phyloP scores from a whole-genome alignment of 495 filamentous ascomycete genomes.

The Niebla homalea region DNA sequence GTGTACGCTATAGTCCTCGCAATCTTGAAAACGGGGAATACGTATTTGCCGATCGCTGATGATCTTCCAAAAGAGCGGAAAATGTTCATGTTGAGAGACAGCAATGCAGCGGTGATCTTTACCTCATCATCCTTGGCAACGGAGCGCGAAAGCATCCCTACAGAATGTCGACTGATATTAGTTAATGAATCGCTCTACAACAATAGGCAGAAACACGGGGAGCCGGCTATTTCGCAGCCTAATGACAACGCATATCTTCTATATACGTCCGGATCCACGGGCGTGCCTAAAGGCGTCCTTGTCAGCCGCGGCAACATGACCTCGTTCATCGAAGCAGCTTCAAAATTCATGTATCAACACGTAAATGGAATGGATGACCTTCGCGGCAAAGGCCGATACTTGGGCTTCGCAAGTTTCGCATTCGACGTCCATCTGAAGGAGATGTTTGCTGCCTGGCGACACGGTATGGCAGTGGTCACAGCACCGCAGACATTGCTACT shows the following conservation, averaged over 20 bases:
- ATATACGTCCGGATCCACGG: conserved; percentile 36
- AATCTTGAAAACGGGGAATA: conserved; percentile 47
- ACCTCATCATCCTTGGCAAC: conserved; percentile 15
- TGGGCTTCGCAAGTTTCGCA: conserved; percentile 24
- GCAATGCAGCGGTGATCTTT: conserved; percentile 21
- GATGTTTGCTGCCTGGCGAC: conserved; percentile 28
- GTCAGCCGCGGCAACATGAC: conserved; percentile 31
- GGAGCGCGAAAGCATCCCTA: conserved; percentile 18
- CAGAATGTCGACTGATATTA: conserved; percentile 14
- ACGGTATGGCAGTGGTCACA: conserved; percentile 25
- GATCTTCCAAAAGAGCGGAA: conserved; percentile 31
- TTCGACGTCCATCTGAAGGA: conserved; percentile 28
- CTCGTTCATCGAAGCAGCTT: conserved; percentile 31
- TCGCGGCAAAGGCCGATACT: conserved; percentile 23
- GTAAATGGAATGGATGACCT: conserved; percentile 18
- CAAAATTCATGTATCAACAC: conserved; percentile 17
- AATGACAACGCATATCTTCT: conserved; percentile 24
- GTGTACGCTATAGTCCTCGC: conserved; percentile 32
- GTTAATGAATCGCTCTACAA: conserved; percentile 21
- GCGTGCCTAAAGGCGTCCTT: conserved; percentile 32
- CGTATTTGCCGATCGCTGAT: conserved; percentile 56
- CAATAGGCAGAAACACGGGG: background rate
- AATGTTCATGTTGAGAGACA: conserved; percentile 31
- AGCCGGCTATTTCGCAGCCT: background rate
- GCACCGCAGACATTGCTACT: conserved; percentile 23